Evolutionary conservation across 1,139 yeast genomes (phyloP), one percentile per base, ranked within the genome.

Genomic region (Geotrichum candidum): DNA sequence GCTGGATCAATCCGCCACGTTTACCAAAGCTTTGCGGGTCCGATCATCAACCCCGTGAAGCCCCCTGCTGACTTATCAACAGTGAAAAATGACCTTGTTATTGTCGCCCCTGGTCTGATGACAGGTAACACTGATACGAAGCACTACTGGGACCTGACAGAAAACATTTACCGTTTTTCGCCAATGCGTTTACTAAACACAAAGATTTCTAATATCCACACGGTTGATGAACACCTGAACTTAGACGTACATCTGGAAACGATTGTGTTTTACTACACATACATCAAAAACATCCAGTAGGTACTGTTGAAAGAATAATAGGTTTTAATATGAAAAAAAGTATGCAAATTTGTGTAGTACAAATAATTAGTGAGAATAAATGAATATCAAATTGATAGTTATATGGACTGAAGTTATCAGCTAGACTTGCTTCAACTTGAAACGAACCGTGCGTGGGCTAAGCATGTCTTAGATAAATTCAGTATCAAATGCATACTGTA

Each of bases 71-170:
- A 55, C 53, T 18, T 58, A 60, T 38, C 54, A 18, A 15, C 29
- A 10, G 51, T n/a, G 29, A 41, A 52, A 29, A 53, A 57, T 29
- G 27, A 57, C 13, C 56, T 63, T 29, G 63, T 83, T 31, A 75
- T 85, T 41, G 77, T 87, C 59, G 77, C 91, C 1, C 95, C 96
- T 11, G 77, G 83, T 23, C 71, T 88, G 58, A 82, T 88, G 84
- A 80, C 89, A 5, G 96, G 89, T 41, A 90, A 90, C 74, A 90
- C 97, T 1, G 97, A 90, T 72, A 90, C 96, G 9, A 82, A 83
- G 70, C 82, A 84, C 71, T 90, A 88, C 76, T 88, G 95, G 92
- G 74, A 78, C 58, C 78, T 90, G 70, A 82, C 91, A n/a, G 78
- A 79, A 61, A 83, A 88, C 71, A 88, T 91, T 64, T 89, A 80